phyloP scores from a whole-genome alignment of 805 yeast genomes.

The Maudiozyma bulderi region DNA sequence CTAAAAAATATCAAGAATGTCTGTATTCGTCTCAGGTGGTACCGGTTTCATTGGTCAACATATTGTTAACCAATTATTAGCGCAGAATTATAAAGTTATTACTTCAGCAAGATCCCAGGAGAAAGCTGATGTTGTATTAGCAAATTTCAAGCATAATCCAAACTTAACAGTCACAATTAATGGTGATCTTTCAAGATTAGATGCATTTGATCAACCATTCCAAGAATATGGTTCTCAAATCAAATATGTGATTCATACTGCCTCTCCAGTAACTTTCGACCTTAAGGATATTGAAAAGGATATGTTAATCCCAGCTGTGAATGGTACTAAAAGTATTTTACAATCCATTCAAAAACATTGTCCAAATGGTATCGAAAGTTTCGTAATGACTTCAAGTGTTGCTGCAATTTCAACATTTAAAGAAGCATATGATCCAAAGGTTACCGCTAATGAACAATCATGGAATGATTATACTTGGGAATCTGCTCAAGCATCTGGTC shows the following conservation, averaged over 20 bases:
- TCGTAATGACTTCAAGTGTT: conserved; percentile 45
- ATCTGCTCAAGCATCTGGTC: conserved; percentile 5
- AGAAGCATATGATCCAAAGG: conserved; percentile 7
- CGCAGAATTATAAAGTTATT: conserved; percentile 33
- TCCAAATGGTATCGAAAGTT: conserved; percentile 32
- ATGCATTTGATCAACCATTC: conserved; percentile 39
- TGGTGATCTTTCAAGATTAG: conserved; percentile 23
- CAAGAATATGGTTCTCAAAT: conserved; percentile 31
- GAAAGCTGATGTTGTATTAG: conserved; percentile 33
- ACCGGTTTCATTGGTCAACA: conserved; percentile 45
- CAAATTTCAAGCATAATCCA: conserved; percentile 20
- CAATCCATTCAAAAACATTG: conserved; percentile 34
- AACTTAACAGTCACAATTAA: conserved; percentile 27
- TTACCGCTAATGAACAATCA: conserved; percentile 23
- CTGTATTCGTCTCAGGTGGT: conserved; percentile 42
- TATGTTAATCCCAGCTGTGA: conserved; percentile 41
- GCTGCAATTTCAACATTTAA: conserved; percentile 35
- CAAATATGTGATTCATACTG: conserved; percentile 39
- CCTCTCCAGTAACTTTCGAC: conserved; percentile 35
- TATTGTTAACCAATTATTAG: conserved; percentile 33
- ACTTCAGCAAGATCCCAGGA: conserved; percentile 40
- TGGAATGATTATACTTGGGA: conserved; percentile 31
- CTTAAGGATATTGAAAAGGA: conserved; percentile 37
- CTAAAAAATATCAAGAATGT: background rate
- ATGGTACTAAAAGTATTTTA: conserved; percentile 41